Percentiles rank a stretch among this genome's conserved stretches.
Conservation (phyloP, 2,329 filamentous ascomycete genomes). For the Dactylellina leptospora region DNA sequence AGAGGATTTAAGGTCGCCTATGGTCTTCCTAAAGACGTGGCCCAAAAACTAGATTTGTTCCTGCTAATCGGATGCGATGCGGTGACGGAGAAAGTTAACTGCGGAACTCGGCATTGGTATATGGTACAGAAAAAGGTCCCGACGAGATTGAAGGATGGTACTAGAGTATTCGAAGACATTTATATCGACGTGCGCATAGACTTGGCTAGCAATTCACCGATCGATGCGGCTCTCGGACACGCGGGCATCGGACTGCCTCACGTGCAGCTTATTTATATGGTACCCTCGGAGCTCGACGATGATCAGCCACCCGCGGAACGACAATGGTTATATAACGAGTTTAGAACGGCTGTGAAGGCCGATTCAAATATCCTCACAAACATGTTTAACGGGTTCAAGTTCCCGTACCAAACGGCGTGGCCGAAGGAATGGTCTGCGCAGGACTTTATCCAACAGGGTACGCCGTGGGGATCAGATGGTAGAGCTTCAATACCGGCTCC, state of each 20-base stretch:
- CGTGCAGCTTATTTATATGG: background rate
- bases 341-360: background rate
- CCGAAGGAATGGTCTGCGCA: background rate
- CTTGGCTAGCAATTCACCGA: background rate
- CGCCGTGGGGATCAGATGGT: background rate
- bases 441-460: background rate
- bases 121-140: background rate
- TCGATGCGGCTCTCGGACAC: background rate
- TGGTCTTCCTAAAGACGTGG: background rate
- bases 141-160: background rate
- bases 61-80: background rate
- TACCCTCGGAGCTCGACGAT: background rate
- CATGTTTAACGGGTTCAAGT: background rate
- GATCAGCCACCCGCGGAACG: background rate
- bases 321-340: background rate
- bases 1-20: background rate
- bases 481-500: background rate
- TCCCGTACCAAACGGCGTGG: background rate
- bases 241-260: background rate
- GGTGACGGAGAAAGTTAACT: background rate
- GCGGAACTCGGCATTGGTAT: constrained; percentile 2
- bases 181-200: background rate
- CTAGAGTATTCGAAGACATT: background rate
- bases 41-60: constrained; percentile 3
- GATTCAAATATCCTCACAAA: constrained; percentile 1